phyloP scores from a whole-genome alignment of 129 eudicot species.

The Escallonia herrerae region DNA sequence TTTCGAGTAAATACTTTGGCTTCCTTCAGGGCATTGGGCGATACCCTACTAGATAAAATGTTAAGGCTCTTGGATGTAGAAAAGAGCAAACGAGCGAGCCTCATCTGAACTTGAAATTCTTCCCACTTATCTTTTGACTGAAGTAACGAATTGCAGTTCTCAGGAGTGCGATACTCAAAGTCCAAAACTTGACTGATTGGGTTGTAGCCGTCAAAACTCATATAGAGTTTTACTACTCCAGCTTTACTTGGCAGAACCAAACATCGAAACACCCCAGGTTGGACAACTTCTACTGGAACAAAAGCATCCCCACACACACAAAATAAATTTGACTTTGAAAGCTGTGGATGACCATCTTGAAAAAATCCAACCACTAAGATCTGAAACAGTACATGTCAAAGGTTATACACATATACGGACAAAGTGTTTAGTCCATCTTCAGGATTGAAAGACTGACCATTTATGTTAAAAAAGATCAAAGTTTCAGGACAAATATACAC shows the following conservation, averaged over 20 bases:
- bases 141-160: conserved; percentile 11
- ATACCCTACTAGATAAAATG: conserved; percentile 43
- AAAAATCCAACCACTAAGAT: conserved; percentile 68
- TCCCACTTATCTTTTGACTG: conserved; percentile 54
- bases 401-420: not conserved
- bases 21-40: conserved; percentile 46
- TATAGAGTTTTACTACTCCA: conserved; percentile 62
- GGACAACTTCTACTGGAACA: conserved; percentile 58
- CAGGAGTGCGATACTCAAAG: conserved; percentile 69
- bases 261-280: conserved; percentile 81
- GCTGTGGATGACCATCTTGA: conserved; percentile 39
- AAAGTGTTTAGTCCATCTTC: not conserved
- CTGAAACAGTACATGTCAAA: conserved; percentile 32
- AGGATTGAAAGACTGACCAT: not conserved
- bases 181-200: conserved; percentile 73
- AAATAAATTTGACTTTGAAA: conserved; percentile 38
- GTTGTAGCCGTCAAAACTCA: conserved; percentile 67
- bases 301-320: conserved; percentile 67
- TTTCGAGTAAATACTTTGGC: conserved; percentile 64
- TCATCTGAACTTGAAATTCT: conserved; percentile 57
- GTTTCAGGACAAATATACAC: too few relatives aligned
- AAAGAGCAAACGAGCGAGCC: conserved; percentile 78
- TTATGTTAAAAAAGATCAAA: not conserved
- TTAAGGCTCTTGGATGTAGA: conserved; percentile 68
- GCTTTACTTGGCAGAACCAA: conserved; percentile 52